A percentile compares a stretch with the other conserved stretches of the same genome.
Conservation (phyloP, 257 asterid species). For the Solanum peruvianum region DNA sequence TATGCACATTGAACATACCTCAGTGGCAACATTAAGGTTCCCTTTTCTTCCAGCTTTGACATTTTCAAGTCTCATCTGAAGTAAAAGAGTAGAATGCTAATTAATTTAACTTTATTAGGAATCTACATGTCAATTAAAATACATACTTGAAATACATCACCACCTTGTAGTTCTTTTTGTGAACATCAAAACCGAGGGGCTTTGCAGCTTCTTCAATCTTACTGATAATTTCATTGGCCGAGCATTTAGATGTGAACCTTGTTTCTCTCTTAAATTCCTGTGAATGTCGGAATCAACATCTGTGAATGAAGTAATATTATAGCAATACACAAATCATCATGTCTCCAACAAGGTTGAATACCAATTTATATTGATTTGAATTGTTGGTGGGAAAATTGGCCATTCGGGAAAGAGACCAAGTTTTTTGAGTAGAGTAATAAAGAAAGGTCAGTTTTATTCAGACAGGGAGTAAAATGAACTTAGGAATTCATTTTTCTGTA, state of each 20-base stretch:
- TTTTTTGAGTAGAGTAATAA: neutral
- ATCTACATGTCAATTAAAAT: neutral
- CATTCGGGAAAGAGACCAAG: neutral
- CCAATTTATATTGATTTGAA: neutral
- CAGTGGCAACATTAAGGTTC: conserved; percentile 77
- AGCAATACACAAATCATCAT: neutral
- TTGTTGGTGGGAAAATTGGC: neutral
- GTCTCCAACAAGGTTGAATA: neutral
- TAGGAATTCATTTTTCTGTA: neutral
- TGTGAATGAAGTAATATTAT: neutral
- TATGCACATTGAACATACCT: conserved; percentile 29
- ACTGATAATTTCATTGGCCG: conserved; percentile 71
- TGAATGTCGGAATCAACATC: neutral
- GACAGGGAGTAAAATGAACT: neutral
- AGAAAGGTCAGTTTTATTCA: neutral
- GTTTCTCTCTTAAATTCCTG: conserved; percentile 87
- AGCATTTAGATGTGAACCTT: conserved; percentile 63
- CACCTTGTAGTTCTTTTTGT: conserved; percentile 85
- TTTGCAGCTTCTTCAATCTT: conserved; percentile 87
- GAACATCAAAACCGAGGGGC: conserved; percentile 94
- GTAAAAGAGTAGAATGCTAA: neutral
- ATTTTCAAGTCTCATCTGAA: conserved; percentile 84
- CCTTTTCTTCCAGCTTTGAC: conserved; percentile 88
- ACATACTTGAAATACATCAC: neutral
- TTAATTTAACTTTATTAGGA: neutral